Conservation (phyloP, 2,329 filamentous ascomycete species). For the Elsinoe batatas region DNA sequence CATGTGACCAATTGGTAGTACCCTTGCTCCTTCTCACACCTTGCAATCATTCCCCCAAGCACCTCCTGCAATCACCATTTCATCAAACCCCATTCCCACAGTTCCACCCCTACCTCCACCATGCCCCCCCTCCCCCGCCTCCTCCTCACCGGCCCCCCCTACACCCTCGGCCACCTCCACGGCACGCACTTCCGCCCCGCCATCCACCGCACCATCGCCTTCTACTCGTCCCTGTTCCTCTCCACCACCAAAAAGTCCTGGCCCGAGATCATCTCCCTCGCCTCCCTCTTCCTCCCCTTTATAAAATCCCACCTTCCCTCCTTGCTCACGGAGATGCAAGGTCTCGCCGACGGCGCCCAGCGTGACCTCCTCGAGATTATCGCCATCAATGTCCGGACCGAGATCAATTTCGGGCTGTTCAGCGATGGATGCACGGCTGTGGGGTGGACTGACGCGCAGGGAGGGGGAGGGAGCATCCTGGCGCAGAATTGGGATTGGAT, state of each 20-base stretch:
- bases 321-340: conserved; percentile 39
- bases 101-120: conserved; percentile 12
- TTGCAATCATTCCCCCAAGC: no score
- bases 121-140: conserved; percentile 36
- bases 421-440: conserved; percentile 49
- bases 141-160: conserved; percentile 34
- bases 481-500: conserved; percentile 56
- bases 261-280: conserved; percentile 36
- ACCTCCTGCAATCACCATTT: background rate
- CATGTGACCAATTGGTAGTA: background rate
- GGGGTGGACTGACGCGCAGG: conserved; percentile 30
- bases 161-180: conserved; percentile 42
- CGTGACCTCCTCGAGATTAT: conserved; percentile 43
- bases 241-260: conserved; percentile 39
- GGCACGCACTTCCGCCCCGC: conserved; percentile 32
- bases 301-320: conserved; percentile 35
- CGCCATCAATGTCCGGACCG: conserved; percentile 48
- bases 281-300: conserved; percentile 38
- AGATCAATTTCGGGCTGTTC: conserved; percentile 49
- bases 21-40: no score
- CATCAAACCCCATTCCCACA: no score
- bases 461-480: conserved; percentile 30
- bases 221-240: conserved; percentile 41
- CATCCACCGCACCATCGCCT: conserved; percentile 35
- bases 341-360: conserved; percentile 43